Conservation (phyloP, 179 eudicot species). For the Camellia oleifera region DNA sequence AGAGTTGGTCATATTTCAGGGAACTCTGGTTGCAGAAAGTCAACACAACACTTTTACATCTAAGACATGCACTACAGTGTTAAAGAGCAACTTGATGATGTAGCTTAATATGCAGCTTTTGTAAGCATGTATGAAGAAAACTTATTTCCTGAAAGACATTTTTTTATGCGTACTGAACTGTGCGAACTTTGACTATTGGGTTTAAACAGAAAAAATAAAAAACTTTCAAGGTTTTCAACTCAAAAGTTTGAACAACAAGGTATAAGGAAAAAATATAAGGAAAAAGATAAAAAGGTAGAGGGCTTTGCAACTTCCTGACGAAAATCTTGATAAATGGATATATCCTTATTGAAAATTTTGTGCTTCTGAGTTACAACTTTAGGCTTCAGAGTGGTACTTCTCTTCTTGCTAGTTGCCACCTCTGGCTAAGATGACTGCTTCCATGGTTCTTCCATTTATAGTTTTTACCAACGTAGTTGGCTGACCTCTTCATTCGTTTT, state of each 20-base stretch:
- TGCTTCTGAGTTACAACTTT: neutral
- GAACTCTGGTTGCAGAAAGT: neutral
- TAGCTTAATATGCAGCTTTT: neutral
- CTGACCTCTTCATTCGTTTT: neutral
- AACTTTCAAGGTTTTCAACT: neutral
- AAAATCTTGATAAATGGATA: neutral
- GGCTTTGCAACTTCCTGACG: neutral
- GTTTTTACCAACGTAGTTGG: neutral
- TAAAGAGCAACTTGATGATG: neutral
- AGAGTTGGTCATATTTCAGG: neutral
- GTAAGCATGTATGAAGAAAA: neutral
- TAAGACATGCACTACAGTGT: neutral
- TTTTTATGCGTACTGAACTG: too few relatives aligned
- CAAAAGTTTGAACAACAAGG: neutral
- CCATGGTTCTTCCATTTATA: neutral
- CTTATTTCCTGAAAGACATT: neutral
- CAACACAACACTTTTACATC: neutral
- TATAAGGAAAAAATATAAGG: neutral
- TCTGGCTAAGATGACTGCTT: neutral
- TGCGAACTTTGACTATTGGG: too few relatives aligned
- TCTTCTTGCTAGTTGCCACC: neutral
- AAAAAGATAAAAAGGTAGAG: neutral
- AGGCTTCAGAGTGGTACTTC: neutral
- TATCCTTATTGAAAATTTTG: neutral
- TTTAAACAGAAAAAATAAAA: neutral